Evolutionary conservation across 495 filamentous ascomycete genomes (phyloP).

Genomic region (Lophium mytilinum): DNA sequence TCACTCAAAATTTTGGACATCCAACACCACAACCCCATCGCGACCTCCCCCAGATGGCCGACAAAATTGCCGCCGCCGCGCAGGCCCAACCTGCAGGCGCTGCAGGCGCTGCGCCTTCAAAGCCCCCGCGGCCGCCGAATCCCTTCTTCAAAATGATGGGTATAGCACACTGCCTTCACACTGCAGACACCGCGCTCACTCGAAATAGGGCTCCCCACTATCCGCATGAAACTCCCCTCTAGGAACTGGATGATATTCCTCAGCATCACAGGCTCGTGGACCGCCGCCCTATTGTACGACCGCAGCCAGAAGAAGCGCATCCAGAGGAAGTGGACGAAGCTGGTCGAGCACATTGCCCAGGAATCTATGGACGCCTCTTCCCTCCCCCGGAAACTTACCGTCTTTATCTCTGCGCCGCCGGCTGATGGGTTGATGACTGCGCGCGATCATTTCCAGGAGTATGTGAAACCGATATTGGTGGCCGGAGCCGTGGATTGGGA

Average conservation of each 20-base stretch:
- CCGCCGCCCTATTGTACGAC: constrained; percentile 76
- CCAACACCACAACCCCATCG: neutral
- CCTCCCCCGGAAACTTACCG: constrained; percentile 76
- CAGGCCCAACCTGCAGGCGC: neutral
- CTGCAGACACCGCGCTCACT: constrained; percentile 2
- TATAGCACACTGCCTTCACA: neutral
- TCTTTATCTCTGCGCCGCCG: constrained; percentile 79
- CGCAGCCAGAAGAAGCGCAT: constrained; percentile 74
- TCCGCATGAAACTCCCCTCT: constrained; percentile 80
- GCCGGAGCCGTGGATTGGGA: constrained; percentile 90
- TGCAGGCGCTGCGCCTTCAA: neutral
- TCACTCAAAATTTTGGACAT: neutral
- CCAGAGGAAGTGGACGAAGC: constrained; percentile 76
- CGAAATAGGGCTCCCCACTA: constrained; percentile 57
- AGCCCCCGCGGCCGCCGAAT: constrained; percentile 20
- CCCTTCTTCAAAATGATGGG: constrained; percentile 26
- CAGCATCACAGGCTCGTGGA: constrained; percentile 65
- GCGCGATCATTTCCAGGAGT: constrained; percentile 90
- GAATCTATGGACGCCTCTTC: constrained; percentile 61
- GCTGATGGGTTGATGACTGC: constrained; percentile 72
- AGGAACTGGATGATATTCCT: constrained; percentile 98
- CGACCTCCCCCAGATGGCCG: constrained; percentile 2
- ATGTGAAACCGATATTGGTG: constrained; percentile 86
- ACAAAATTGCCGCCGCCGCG: neutral
- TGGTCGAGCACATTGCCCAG: constrained; percentile 78